Base-by-base conservation (phyloP, 768 basidiomycete genomes). In the Kwoniella europaea region DNA sequence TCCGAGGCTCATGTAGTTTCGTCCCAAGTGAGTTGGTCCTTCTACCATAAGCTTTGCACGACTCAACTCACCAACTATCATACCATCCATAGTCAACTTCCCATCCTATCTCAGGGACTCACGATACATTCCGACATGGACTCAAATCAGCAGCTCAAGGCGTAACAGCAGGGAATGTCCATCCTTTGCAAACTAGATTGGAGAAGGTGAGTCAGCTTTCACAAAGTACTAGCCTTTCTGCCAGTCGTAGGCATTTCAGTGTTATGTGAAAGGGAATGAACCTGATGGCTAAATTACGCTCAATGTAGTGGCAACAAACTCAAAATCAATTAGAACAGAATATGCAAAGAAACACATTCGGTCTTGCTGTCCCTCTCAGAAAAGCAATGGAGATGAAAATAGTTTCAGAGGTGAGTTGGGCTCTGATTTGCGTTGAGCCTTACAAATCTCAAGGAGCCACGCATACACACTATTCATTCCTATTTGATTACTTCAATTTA, bases 331-430 rank as follows among this genome's bases (percentile, higher is more conserved):
- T 94, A 61, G 91, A 91, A 82, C 86, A 98, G 68, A 94, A 89
- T 59, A 86, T 96, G 84, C 88, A 93, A 80, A 89, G 95, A 56
- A 90, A 93, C 82, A 81, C 91, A 42, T 91, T 90, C 78, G 97
- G 97, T 44, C 82, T 98, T 76, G 93, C 93, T 80, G 90, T 91
- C 20, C 97, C 97, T 1, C 88, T 96, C 84, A 88, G 95, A 41
- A 86, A 89, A 63, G 86, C 97, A 73, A 98, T 98, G 97, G 97
- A 99, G 84, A 89, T 94, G 79, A 91, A 91, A 86, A 88, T 94
- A 53, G 92, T 95, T 10, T 85, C 88, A 43, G 83, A 88, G 67
- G 95, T 95, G 76, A 74, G 91, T 86, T 15, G 27, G 27, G 27
- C 27, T 27, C 27, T 13, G 18, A 22, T 13, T 18, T 10, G 10